Evolutionary conservation across 1,284 basidiomycete genomes (phyloP).

Genomic region (Porogramme epimiltina): DNA sequence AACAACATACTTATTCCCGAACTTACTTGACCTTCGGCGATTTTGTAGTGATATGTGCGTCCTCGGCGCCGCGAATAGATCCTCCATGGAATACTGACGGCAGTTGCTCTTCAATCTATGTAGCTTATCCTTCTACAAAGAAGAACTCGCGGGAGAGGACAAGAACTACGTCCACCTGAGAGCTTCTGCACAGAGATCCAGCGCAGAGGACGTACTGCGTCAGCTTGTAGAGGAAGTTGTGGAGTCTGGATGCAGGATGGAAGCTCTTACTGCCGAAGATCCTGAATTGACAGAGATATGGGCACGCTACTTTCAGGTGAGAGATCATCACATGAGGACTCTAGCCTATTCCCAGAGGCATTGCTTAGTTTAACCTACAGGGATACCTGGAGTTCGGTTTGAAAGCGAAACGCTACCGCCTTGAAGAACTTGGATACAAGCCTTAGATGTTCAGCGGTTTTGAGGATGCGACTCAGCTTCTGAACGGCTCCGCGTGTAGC

Average conservation of each 20-base stretch:
- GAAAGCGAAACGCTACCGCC: conserved; percentile 4
- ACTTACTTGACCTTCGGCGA: no score
- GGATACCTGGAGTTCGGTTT: conserved; percentile 4
- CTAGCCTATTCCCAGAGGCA: no score
- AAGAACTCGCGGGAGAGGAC: conserved; percentile 11
- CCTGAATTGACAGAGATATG: conserved; percentile 4
- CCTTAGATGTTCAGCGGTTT: not conserved
- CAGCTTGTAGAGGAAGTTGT: conserved; percentile 5
- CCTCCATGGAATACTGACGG: not conserved
- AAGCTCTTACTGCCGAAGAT: conserved; percentile 1
- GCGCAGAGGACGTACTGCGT: not conserved
- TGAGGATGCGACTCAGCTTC: no score
- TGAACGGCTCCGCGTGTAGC: no score
- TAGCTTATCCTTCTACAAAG: conserved; percentile 20
- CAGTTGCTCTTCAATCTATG: no score
- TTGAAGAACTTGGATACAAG: not conserved
- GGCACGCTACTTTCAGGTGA: conserved; percentile 14
- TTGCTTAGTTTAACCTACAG: not conserved
- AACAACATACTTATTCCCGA: no score
- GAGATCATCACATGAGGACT: no score
- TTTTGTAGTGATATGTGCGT: conserved; percentile 11
- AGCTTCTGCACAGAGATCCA: conserved; percentile 5
- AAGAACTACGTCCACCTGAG: conserved; percentile 17
- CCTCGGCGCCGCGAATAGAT: not conserved
- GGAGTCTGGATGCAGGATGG: conserved; percentile 5